phyloP scores from a whole-genome alignment of 2,329 filamentous ascomycete genomes.

The Tothia fuscella region DNA sequence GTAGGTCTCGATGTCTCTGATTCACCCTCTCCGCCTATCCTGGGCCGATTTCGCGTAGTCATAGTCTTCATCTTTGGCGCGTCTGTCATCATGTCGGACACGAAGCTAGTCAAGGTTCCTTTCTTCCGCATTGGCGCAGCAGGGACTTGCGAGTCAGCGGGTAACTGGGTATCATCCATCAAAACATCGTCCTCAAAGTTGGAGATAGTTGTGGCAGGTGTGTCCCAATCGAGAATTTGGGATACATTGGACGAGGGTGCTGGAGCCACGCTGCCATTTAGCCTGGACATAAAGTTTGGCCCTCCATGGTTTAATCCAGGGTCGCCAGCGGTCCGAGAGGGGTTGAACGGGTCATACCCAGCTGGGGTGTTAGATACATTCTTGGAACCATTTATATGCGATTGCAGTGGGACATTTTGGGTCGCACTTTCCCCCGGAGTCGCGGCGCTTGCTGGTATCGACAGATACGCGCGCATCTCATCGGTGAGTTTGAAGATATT shows the following conservation, averaged over 20 bases:
- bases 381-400: slow-evolving; percentile 14
- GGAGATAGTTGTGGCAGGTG: slow-evolving; percentile 21
- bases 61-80: slow-evolving; percentile 28
- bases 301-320: slow-evolving; percentile 24
- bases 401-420: slow-evolving; percentile 11
- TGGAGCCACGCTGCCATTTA: slow-evolving; percentile 30
- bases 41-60: slow-evolving; percentile 22
- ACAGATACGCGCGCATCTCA: slow-evolving; percentile 45
- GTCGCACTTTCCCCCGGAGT: slow-evolving; percentile 4
- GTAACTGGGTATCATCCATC: slow-evolving; percentile 23
- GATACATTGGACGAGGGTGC: not conserved
- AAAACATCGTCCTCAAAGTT: slow-evolving; percentile 27
- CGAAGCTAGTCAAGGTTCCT: not conserved
- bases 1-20: not conserved
- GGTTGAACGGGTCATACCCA: slow-evolving; percentile 34
- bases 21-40: not conserved
- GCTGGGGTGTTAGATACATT: slow-evolving; percentile 12
- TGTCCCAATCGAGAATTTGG: slow-evolving; percentile 25
- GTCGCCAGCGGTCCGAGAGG: slow-evolving; percentile 21
- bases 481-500: slow-evolving; percentile 75
- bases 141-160: slow-evolving; percentile 28
- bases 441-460: slow-evolving; percentile 14
- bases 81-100: slow-evolving; percentile 14
- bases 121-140: slow-evolving; percentile 34
- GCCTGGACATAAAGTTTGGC: slow-evolving; percentile 27